phyloP scores from a whole-genome alignment of 2,329 filamentous ascomycete genomes.

The Venturia aucupariae region DNA sequence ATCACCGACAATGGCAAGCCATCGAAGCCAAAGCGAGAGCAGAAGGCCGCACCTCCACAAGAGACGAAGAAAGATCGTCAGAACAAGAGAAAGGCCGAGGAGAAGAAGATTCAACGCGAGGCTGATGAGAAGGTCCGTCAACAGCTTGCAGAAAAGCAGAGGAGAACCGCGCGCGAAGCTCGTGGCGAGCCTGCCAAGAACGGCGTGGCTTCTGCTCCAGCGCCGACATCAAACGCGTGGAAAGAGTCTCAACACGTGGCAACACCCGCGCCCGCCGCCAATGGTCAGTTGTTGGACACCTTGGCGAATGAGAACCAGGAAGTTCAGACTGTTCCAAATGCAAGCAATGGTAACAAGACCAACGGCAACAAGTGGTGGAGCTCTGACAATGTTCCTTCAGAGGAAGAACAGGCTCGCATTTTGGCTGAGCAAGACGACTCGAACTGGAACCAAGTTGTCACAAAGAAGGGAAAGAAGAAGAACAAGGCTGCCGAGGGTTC shows the following conservation, averaged over 20 bases:
- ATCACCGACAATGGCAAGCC: conserved; percentile 59
- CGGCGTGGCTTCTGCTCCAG: conserved; percentile 45
- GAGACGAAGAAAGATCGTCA: conserved; percentile 95
- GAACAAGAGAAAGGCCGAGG: conserved; percentile 81
- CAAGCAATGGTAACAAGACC: conserved; percentile 31
- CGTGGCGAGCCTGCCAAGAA: conserved; percentile 79
- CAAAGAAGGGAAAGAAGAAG: conserved; percentile 43
- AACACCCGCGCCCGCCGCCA: conserved; percentile 18
- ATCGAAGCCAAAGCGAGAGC: conserved; percentile 49
- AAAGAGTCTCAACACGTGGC: conserved; percentile 26
- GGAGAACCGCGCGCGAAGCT: conserved; percentile 68
- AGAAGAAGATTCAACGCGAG: conserved; percentile 63
- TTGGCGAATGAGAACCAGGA: conserved; percentile 36
- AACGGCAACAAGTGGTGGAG: conserved; percentile 31
- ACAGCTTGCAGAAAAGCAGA: conserved; percentile 69
- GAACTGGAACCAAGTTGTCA: conserved; percentile 53
- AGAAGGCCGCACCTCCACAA: conserved; percentile 43
- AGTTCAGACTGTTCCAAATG: conserved; percentile 14
- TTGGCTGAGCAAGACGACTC: conserved; percentile 38
- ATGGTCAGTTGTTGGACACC: conserved; percentile 37
- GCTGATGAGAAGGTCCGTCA: conserved; percentile 73
- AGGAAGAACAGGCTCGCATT: conserved; percentile 52
- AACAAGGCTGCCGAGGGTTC: not conserved
- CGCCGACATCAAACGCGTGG: conserved; percentile 47
- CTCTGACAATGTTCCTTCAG: conserved; percentile 41